Conservation (phyloP, 2,329 filamentous ascomycete species). For the Paecilomyces sp. region DNA sequence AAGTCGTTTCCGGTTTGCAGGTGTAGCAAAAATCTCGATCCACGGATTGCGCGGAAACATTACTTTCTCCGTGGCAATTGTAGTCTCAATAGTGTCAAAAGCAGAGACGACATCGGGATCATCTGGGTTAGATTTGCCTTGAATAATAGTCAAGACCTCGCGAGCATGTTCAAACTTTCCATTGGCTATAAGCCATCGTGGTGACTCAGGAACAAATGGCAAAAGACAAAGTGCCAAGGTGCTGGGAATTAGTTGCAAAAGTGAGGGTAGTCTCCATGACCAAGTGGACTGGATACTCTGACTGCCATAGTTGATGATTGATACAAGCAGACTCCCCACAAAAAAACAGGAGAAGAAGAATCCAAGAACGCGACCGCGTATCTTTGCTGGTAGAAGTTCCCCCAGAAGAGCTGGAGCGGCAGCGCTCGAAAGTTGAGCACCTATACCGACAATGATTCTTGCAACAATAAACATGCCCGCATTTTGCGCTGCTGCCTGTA, state of each 20-base stretch:
- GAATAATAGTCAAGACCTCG: background rate
- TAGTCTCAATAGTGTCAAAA: background rate
- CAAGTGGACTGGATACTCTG: conserved; percentile 1
- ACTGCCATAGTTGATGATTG: background rate
- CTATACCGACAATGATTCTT: conserved; percentile 32
- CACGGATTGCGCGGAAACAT: conserved; percentile 41
- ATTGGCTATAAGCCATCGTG: background rate
- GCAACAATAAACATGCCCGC: conserved; percentile 45
- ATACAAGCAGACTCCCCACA: background rate
- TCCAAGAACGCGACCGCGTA: conserved; percentile 4
- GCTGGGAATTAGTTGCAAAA: background rate
- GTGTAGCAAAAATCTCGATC: conserved; percentile 55
- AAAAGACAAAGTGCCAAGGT: background rate
- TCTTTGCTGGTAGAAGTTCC: conserved; percentile 3
- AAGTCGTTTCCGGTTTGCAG: conserved; percentile 58
- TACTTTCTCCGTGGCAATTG: conserved; percentile 27
- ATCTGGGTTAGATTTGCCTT: background rate
- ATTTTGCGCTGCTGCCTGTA: conserved; percentile 45
- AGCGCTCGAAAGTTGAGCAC: background rate
- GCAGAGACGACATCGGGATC: background rate
- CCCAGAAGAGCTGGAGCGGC: background rate
- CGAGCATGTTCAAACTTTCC: background rate
- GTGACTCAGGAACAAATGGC: background rate
- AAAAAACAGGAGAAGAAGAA: background rate
- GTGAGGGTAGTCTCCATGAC: background rate